phyloP scores from a whole-genome alignment of 2,329 filamentous ascomycete species.

The Davidsoniella australis region DNA sequence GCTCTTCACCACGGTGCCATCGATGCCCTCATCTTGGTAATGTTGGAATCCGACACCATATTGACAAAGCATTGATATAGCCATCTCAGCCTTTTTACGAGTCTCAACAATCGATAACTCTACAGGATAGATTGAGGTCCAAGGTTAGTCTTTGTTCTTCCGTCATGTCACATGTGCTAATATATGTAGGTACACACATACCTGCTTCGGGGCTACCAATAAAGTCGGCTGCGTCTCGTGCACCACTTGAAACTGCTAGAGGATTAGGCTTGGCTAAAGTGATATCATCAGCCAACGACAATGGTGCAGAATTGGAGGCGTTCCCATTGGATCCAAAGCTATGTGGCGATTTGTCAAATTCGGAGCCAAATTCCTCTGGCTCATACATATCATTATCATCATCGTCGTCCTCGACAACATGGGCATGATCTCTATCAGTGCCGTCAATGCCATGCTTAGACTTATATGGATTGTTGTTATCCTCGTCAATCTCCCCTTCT shows the following conservation, averaged over 20 bases:
- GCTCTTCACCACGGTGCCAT: conserved; percentile 40
- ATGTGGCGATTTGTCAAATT: not conserved
- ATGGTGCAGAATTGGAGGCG: conserved; percentile 1
- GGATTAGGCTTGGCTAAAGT: not conserved
- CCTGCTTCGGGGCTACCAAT: conserved; percentile 2
- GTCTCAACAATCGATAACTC: conserved; percentile 20
- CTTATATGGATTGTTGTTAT: conserved; percentile 23
- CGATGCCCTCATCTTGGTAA: conserved; percentile 56
- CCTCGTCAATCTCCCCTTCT: not conserved
- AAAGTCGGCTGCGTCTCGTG: not conserved
- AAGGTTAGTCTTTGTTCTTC: not conserved
- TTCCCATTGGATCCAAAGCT: conserved; percentile 8
- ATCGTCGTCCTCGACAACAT: conserved; percentile 6
- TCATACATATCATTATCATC: conserved; percentile 11
- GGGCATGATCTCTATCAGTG: not conserved
- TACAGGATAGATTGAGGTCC: not conserved
- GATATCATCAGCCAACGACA: not conserved
- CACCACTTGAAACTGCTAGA: conserved; percentile 1
- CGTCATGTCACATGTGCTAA: not conserved
- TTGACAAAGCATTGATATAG: conserved; percentile 46
- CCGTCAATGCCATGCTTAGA: conserved; percentile 16
- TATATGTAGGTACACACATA: not conserved
- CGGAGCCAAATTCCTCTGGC: conserved; percentile 6
- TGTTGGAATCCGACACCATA: conserved; percentile 58
- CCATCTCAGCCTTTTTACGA: conserved; percentile 44